Evolutionary conservation across 805 yeast genomes (phyloP), one percentile per base, ranked within the genome.

Genomic region (Candida adriatica): DNA sequence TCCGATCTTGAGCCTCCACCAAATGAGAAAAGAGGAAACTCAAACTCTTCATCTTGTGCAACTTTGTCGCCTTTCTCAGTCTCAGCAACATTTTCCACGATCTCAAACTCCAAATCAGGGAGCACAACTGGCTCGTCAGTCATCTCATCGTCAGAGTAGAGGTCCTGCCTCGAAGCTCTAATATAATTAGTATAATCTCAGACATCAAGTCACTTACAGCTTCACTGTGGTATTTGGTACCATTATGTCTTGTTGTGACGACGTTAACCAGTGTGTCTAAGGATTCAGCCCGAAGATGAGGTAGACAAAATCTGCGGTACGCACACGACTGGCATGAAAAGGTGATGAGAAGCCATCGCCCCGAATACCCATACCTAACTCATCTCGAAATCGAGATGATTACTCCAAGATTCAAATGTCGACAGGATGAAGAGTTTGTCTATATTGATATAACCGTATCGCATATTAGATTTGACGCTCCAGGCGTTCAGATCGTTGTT

Each of bases 391-490:
- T 11, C 25, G 11, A 15, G 11, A 90, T 90, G 97, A 65, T 90
- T 26, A 88, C 97, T 0, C 98, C 98, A 4, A 68, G 68, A 34
- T 92, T 92, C 59, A 68, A 66, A 4, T 73, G 90, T 6, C 48
- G 61, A 1, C 97, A 92, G 55, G 83, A 85, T 54, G 87, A 79
- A 3, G 81, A 78, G 39, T 80, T 65, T 48, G 53, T 92, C 2
- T 62, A 56, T 36, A 63, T 92, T 2, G 68, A 70, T 15, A 70
- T 90, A 26, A 66, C 73, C 26, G 77, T 90, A 1, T 73, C 88
- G 0, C 81, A 79, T 45, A 66, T 86, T 20, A 64, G 94, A 25
- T 80, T 82, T 51, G 74, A 71, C 41, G 77, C 95, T 0, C 64
- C 72, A 13, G 73, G 73, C 22, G 65, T 92, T 11, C 96, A 92